These are phyloP conservation scores for Leccinum disarticulatum DNA, from an alignment of 768 basidiomycete species.

Conservation along the genomic window DNA sequence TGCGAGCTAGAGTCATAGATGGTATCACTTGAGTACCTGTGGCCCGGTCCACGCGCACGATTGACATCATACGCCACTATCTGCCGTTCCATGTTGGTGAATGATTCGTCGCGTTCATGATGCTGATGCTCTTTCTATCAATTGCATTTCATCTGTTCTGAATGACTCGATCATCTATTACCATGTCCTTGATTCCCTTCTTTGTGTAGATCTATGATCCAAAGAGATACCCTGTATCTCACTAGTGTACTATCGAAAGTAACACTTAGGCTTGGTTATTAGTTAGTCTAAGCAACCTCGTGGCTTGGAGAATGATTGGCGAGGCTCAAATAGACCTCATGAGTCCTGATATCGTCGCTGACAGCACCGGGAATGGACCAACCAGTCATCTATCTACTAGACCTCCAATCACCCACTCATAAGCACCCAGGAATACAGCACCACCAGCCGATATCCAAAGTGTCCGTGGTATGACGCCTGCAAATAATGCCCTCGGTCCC, in stretches of 20 bases:
- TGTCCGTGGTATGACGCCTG: slow-evolving; percentile 88
- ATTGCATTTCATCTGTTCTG: too few relatives aligned
- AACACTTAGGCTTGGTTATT: background rate
- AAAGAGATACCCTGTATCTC: background rate
- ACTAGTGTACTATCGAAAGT: background rate
- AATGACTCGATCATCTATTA: too few relatives aligned
- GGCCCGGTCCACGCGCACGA: too few relatives aligned
- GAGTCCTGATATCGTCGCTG: background rate
- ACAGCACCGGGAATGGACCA: background rate
- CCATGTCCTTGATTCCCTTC: too few relatives aligned
- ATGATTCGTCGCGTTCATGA: background rate
- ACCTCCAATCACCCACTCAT: slow-evolving; percentile 73
- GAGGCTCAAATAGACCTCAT: background rate
- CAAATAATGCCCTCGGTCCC: slow-evolving; percentile 74
- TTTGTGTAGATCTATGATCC: background rate
- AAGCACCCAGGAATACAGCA: slow-evolving; percentile 96
- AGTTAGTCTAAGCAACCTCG: background rate
- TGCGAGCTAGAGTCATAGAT: background rate
- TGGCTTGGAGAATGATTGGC: background rate
- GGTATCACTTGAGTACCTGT: too few relatives aligned
- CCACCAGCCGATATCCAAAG: slow-evolving; percentile 97
- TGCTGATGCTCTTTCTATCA: too few relatives aligned
- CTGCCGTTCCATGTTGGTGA: background rate
- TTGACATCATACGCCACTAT: background rate
- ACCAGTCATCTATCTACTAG: slow-evolving; percentile 36